phyloP scores from a whole-genome alignment of 2,329 filamentous ascomycete species.

The Cadophora sp. region DNA sequence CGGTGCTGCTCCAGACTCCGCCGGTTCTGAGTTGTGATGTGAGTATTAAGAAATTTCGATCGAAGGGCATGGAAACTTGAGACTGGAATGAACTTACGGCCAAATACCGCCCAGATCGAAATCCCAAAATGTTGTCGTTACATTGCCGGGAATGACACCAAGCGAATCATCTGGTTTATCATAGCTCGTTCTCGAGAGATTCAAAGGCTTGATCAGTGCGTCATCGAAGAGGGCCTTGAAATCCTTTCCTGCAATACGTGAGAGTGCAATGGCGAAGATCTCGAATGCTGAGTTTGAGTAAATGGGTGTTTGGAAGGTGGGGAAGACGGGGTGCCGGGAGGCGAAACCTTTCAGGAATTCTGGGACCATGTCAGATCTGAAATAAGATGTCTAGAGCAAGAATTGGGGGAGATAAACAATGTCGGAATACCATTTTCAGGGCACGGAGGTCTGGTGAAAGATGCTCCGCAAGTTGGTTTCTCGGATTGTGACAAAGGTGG shows the following conservation, averaged over 20 bases:
- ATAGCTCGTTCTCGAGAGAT: constrained; percentile 4
- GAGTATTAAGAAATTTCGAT: no score
- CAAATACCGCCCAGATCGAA: constrained; percentile 8
- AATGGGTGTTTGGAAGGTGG: constrained; percentile 43
- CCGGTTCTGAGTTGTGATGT: background rate
- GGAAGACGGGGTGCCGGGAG: constrained; percentile 43
- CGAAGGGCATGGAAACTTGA: no score
- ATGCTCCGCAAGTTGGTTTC: constrained; percentile 12
- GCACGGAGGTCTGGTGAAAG: background rate
- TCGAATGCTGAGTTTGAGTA: constrained; percentile 48
- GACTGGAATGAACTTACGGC: constrained; percentile 9
- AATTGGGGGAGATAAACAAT: background rate
- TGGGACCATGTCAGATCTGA: background rate
- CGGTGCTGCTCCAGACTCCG: constrained; percentile 6
- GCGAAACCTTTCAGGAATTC: constrained; percentile 32
- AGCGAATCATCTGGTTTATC: constrained; percentile 2
- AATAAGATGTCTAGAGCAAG: background rate
- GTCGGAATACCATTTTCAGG: background rate
- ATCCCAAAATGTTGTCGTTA: constrained; percentile 8
- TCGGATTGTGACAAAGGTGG: background rate
- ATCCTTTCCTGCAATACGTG: constrained; percentile 46
- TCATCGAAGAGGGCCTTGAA: constrained; percentile 39
- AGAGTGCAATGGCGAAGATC: constrained; percentile 47
- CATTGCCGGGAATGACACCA: constrained; percentile 13
- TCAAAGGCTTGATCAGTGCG: background rate